Evolutionary conservation across 139 green algal genomes (phyloP), one percentile per base, ranked within the genome.

Genomic region (Coelastrella sp.): DNA sequence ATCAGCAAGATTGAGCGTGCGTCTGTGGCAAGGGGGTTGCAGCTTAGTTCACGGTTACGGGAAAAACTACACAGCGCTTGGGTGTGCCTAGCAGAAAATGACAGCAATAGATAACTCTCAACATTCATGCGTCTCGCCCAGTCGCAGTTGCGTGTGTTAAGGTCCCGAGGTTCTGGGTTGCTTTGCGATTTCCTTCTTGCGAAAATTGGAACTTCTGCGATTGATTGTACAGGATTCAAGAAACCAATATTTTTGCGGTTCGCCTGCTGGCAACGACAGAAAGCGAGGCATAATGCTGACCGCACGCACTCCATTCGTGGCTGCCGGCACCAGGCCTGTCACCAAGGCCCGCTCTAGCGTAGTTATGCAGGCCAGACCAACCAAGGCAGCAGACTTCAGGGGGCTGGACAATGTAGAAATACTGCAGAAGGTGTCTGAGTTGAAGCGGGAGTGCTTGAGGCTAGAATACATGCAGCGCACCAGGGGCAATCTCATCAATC

Each of bases 381-480:
- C 76, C 32, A 88, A 88, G 63, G 59, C 82, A 23, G 69, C 75
- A 17, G 86, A 92, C 62, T 90, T 90, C 72, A 79, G 45, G 53
- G 69, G 48, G 13, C 87, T 92, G 2, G 86, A 81, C 30, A 86
- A 90, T 32, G 86, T 79, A 25, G 90, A 94, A 73, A 68, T 91
- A 2, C 23, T 91, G n/a, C 48, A 75, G 43, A 92, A 91, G 74
- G 25, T 90, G 3, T 23, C 23, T 25, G 23, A 71, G 11, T 72
- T 94, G 25, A 94, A 92, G 90, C 50, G 34, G 13, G 88, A 92
- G 80, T 81, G 64, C 32, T 38, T 87, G 0, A 84, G 87, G 45
- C 90, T 91, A 73, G 38, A 89, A 45, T 88, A 84, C 83, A 79
- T 88, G 62, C 86, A 91, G 85, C 71, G 80, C 30, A 91, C 90